Evolutionary conservation across 768 basidiomycete genomes (phyloP).

Genomic region (Amanita phalloides): DNA sequence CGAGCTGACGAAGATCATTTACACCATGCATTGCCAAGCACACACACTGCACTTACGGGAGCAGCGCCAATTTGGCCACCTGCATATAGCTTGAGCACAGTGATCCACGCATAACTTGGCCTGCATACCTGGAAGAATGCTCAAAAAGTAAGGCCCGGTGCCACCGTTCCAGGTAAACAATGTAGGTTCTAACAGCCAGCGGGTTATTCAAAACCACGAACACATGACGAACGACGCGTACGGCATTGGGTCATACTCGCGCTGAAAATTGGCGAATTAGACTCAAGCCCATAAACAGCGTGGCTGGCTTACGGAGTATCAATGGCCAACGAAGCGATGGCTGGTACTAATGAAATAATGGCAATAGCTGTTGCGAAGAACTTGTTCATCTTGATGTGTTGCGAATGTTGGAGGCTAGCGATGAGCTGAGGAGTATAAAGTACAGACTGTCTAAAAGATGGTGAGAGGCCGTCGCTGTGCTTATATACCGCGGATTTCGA

Average conservation of each 20-base stretch:
- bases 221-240: slow-evolving; percentile 18
- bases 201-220: not conserved
- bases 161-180: slow-evolving; percentile 45
- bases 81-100: slow-evolving; percentile 14
- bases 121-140: slow-evolving; percentile 45
- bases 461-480: not conserved
- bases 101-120: not conserved
- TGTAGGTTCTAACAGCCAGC: slow-evolving; percentile 42
- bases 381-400: slow-evolving; percentile 22
- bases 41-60: slow-evolving; percentile 26
- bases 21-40: slow-evolving; percentile 9
- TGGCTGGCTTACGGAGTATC: slow-evolving; percentile 46
- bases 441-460: slow-evolving; percentile 4
- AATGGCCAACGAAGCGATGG: slow-evolving; percentile 36
- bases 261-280: slow-evolving; percentile 3
- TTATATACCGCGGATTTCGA: slow-evolving; percentile 1
- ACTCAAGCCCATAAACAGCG: not conserved
- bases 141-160: slow-evolving; percentile 43
- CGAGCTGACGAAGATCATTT: slow-evolving; percentile 27
- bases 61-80: slow-evolving; percentile 41
- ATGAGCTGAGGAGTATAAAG: slow-evolving; percentile 3
- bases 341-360: slow-evolving; percentile 26
- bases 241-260: slow-evolving; percentile 35
- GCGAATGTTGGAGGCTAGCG: not conserved
- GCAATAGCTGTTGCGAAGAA: slow-evolving; percentile 23